phyloP scores from a whole-genome alignment of 2,329 filamentous ascomycete genomes.

The Exophiala oligosperma region DNA sequence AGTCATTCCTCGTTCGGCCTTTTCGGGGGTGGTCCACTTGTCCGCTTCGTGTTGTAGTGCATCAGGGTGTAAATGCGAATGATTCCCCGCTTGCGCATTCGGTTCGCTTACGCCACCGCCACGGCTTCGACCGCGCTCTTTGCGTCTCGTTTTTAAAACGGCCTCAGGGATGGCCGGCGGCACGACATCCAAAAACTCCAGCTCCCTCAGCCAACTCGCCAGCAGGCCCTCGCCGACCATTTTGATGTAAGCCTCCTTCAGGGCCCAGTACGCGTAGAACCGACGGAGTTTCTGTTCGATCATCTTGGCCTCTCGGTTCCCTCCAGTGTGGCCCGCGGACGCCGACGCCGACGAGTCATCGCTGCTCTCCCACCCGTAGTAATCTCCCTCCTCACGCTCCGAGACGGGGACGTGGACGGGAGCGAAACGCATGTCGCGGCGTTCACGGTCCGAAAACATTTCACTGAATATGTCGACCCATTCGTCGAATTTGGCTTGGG shows the following conservation, averaged over 20 bases:
- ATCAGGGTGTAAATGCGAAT: background rate
- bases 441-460: slow-evolving; percentile 58
- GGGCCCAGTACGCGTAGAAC: slow-evolving; percentile 65
- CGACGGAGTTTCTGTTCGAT: slow-evolving; percentile 59
- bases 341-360: slow-evolving; percentile 2
- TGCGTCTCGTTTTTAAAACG: slow-evolving; percentile 27
- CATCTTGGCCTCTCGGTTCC: slow-evolving; percentile 32
- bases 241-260: slow-evolving; percentile 68
- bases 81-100: background rate
- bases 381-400: slow-evolving; percentile 34
- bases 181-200: slow-evolving; percentile 61
- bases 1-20: slow-evolving; percentile 44
- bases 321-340: background rate
- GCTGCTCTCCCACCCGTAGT: slow-evolving; percentile 14
- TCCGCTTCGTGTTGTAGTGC: slow-evolving; percentile 11
- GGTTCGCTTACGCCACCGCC: background rate
- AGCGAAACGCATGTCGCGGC: slow-evolving; percentile 53
- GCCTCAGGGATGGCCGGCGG: slow-evolving; percentile 50
- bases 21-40: slow-evolving; percentile 35
- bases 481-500: slow-evolving; percentile 51
- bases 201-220: slow-evolving; percentile 59
- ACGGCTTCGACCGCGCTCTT: background rate
- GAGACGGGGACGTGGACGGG: slow-evolving; percentile 33
- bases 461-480: slow-evolving; percentile 62
- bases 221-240: slow-evolving; percentile 64